Base-by-base conservation (phyloP, 495 filamentous ascomycete species). In the Aspergillus mulundensis region DNA sequence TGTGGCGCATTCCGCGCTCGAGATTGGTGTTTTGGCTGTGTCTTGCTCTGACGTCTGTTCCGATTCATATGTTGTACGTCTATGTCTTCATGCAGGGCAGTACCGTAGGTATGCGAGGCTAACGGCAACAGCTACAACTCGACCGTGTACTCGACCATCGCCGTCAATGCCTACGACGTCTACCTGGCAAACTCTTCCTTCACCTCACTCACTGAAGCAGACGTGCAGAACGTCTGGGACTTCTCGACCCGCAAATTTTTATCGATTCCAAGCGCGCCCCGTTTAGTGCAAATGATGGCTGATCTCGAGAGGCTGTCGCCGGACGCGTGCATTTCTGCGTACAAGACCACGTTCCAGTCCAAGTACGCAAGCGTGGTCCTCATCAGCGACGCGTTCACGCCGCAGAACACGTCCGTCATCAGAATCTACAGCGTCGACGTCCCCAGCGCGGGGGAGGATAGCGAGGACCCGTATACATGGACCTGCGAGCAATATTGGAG, bases 161-260 rank as follows among this genome's bases (percentile, higher is more conserved):
- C 53, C n/a, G 53, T 42, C 7, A 49, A 56, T 11, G 20, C 45
- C 12, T 56, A 56, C 21, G 20, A 49, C 25, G 38, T 56, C n/a
- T 56, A 30, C 15, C 34, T 49, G 16, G 53, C 28, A 6, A 18
- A 49, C 30, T 49, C 46, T 1, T 24, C 1, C 12, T 47, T 18
- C 18, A 32, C 1, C 8, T 34, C 23, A 7, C 53, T 48, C 36
- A 24, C 20, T 12, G 23, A 36, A 20, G 19, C 18, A 10, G 15
- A 41, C 3, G 12, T 41, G 7, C 14, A 23, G 16, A 23, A 18
- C 15, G n/a, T 55, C 12, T 36, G 16, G 12, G 10, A 48, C 32
- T n/a, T n/a, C n/a, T n/a, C n/a, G n/a, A n/a, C n/a, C n/a, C n/a
- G n/a, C n/a, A n/a, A n/a, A n/a, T n/a, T n/a, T n/a, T n/a, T n/a